Evolutionary conservation across 768 basidiomycete species (phyloP).

Genomic region (Strobilomyces confusus): DNA sequence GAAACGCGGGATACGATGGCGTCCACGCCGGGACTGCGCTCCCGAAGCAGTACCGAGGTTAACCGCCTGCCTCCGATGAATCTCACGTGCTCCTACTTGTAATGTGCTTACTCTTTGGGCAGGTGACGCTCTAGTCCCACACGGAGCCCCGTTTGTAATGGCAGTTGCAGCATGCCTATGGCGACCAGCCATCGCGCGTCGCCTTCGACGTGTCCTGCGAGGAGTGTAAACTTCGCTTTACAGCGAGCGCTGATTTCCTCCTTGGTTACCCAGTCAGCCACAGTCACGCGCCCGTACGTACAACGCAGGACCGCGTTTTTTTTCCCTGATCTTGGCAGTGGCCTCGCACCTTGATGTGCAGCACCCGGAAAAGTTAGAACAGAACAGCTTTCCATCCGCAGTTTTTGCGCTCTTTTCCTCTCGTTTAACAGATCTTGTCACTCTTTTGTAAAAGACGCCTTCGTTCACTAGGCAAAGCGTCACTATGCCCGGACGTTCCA

Average conservation of each 20-base stretch:
- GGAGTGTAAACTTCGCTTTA: not conserved
- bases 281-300: constrained; percentile 8
- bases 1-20: no score
- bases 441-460: constrained; percentile 8
- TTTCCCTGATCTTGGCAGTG: not conserved
- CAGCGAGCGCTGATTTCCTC: not conserved
- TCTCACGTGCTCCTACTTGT: no score
- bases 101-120: no score
- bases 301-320: not conserved
- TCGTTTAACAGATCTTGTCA: not conserved
- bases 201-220: not conserved
- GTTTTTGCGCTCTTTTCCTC: not conserved
- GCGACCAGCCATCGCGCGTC: not conserved
- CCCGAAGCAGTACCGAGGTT: no score
- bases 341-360: not conserved
- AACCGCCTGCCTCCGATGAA: no score
- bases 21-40: no score
- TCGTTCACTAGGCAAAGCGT: not conserved
- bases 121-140: not conserved
- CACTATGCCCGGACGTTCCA: constrained; percentile 15
- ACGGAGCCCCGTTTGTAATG: not conserved
- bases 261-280: not conserved
- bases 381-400: not conserved
- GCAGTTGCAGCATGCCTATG: not conserved
- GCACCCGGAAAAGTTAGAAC: not conserved